Conservation (phyloP, 2,329 filamentous ascomycete species). For the Claviceps lovelessii region DNA sequence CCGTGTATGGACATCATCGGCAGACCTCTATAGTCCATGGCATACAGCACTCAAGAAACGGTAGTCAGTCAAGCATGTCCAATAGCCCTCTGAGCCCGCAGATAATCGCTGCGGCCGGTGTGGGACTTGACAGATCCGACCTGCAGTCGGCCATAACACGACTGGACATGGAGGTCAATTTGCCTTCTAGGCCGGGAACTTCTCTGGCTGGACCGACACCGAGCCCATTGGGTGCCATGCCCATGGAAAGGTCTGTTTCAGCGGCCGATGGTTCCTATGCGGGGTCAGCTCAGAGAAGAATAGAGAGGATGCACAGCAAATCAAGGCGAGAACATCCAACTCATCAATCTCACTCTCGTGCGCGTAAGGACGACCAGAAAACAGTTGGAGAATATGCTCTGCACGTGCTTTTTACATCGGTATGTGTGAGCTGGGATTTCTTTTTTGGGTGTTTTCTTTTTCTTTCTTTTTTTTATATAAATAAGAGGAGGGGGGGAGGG, state of each 20-base stretch:
- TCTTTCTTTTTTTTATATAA: no score
- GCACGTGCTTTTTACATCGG: slow-evolving; percentile 88
- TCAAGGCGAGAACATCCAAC: slow-evolving; percentile 57
- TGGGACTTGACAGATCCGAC: slow-evolving; percentile 39
- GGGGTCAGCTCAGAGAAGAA: slow-evolving; percentile 34
- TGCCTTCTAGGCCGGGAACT: slow-evolving; percentile 29
- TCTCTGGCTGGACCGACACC: slow-evolving; percentile 28
- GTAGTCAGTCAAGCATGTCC: slow-evolving; percentile 66
- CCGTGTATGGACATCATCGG: slow-evolving; percentile 70
- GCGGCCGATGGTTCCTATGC: slow-evolving; percentile 29
- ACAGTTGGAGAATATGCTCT: slow-evolving; percentile 97
- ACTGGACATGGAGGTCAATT: slow-evolving; percentile 28
- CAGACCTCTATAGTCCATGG: slow-evolving; percentile 97
- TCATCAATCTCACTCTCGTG: slow-evolving; percentile 61
- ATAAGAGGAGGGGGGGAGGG: background rate
- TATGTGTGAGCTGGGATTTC: slow-evolving; percentile 25
- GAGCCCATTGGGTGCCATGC: slow-evolving; percentile 9
- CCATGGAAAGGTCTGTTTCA: slow-evolving; percentile 33
- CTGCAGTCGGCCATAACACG: slow-evolving; percentile 31
- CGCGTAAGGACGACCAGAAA: slow-evolving; percentile 62
- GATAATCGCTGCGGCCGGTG: slow-evolving; percentile 58
- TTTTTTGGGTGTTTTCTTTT: no score
- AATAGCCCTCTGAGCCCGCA: slow-evolving; percentile 80
- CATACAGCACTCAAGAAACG: slow-evolving; percentile 81
- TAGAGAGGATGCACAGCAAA: slow-evolving; percentile 51